Evolutionary conservation across 1,284 basidiomycete species (phyloP).

Genomic region (Fistulinella cinereoalba): DNA sequence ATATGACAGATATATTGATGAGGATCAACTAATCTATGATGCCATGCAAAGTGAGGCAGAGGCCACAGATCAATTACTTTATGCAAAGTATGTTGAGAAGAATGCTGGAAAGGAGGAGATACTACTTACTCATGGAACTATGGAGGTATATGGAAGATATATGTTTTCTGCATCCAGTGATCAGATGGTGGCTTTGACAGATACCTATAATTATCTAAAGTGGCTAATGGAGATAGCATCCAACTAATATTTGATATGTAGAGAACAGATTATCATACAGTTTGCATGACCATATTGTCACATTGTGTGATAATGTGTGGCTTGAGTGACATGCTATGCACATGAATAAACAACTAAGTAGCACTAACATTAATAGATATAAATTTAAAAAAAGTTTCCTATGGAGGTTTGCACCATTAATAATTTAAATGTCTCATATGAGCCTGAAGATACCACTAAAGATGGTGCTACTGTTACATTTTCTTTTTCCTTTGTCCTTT

Average conservation of each 20-base stretch:
- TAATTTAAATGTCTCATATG: too few species aligned
- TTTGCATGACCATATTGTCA: too few species aligned
- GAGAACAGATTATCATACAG: too few species aligned
- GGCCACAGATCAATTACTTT: constrained; percentile 55
- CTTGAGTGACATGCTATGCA: too few species aligned
- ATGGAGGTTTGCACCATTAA: too few species aligned
- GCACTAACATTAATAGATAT: too few species aligned
- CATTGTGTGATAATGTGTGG: too few species aligned
- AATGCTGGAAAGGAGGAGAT: constrained; percentile 19
- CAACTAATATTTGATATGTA: not conserved
- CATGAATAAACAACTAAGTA: too few species aligned
- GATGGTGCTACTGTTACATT: too few species aligned
- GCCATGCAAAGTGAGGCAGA: constrained; percentile 49
- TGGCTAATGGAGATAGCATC: constrained; percentile 19
- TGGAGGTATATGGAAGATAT: constrained; percentile 25
- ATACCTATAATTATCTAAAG: constrained; percentile 20
- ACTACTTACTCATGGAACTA: constrained; percentile 8
- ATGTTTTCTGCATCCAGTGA: constrained; percentile 15
- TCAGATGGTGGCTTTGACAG: constrained; percentile 4
- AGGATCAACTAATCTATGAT: constrained; percentile 62
- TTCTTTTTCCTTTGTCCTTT: too few species aligned
- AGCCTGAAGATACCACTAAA: too few species aligned
- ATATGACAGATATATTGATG: constrained; percentile 63
- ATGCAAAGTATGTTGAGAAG: constrained; percentile 51
- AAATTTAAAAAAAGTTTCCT: too few species aligned